Evolutionary conservation across 2,329 filamentous ascomycete genomes (phyloP).

Genomic region (Trichoderma koningiopsis): DNA sequence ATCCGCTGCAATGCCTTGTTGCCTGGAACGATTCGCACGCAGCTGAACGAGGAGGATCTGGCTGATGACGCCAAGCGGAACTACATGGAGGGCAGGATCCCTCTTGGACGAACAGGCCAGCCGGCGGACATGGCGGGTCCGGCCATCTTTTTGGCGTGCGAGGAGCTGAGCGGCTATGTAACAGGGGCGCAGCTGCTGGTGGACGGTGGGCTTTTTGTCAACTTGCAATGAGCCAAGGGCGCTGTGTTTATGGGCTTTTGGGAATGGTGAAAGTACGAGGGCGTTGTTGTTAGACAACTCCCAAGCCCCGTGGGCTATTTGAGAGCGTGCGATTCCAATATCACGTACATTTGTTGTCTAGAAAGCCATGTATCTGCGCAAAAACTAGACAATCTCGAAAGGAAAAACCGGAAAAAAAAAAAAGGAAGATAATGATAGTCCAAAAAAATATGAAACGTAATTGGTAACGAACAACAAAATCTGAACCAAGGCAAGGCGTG

Average conservation of each 20-base stretch:
- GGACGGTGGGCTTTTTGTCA: slow-evolving; percentile 87
- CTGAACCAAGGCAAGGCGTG: background rate
- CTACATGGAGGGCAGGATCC: slow-evolving; percentile 83
- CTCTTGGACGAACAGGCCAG: slow-evolving; percentile 72
- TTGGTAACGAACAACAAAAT: background rate
- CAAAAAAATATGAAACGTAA: background rate
- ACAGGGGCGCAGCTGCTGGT: slow-evolving; percentile 82
- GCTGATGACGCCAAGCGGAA: slow-evolving; percentile 68
- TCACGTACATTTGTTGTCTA: background rate
- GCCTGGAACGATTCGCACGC: slow-evolving; percentile 80
- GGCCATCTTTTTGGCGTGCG: slow-evolving; percentile 80
- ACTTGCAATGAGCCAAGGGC: slow-evolving; percentile 63
- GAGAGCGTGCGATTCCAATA: background rate
- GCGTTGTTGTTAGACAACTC: background rate
- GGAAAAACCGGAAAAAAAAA: too few relatives aligned
- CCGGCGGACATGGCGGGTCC: slow-evolving; percentile 79
- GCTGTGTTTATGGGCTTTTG: background rate
- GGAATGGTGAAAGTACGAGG: background rate
- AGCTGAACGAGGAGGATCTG: slow-evolving; percentile 82
- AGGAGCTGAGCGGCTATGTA: slow-evolving; percentile 77
- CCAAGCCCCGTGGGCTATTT: background rate
- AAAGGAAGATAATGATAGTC: background rate
- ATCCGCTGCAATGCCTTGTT: slow-evolving; percentile 84
- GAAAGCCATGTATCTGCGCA: background rate
- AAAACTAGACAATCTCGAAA: too few relatives aligned